Percentiles rank a stretch among this genome's conserved stretches.
Evolutionary conservation across 2,329 filamentous ascomycete genomes (phyloP).

Genomic region (Phoma sp.): DNA sequence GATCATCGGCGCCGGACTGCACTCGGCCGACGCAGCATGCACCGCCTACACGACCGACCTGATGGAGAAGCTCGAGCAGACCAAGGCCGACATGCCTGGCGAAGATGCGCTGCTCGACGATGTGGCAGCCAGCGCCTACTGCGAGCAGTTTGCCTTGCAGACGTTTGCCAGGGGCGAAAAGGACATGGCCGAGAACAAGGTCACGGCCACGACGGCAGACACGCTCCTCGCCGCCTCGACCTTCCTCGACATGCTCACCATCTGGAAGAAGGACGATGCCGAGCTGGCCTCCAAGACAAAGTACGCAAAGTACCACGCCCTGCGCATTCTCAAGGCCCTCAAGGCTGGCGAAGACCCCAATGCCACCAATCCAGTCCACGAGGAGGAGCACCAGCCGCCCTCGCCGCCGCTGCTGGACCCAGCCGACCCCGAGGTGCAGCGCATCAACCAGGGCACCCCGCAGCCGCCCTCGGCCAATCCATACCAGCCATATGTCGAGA

Average conservation of each 20-base stretch:
- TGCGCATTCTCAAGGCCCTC: constrained; percentile 87
- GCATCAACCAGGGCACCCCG: constrained; percentile 51
- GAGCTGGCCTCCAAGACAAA: constrained; percentile 88
- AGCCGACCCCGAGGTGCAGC: constrained; percentile 69
- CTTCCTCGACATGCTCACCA: constrained; percentile 85
- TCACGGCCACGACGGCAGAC: constrained; percentile 86
- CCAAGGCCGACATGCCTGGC: constrained; percentile 73
- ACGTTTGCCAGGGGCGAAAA: constrained; percentile 85
- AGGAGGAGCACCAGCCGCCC: constrained; percentile 47
- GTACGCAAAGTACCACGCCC: constrained; percentile 94
- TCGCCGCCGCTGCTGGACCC: constrained; percentile 61
- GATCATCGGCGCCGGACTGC: constrained; percentile 81
- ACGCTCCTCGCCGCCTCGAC: constrained; percentile 92
- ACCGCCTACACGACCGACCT: constrained; percentile 79
- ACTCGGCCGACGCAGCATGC: constrained; percentile 78
- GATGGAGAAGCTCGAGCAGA: constrained; percentile 90
- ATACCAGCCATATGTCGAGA: constrained; percentile 64
- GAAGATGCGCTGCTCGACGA: constrained; percentile 90
- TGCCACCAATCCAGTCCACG: constrained; percentile 78
- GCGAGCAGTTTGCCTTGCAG: constrained; percentile 91
- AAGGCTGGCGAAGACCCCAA: constrained; percentile 93
- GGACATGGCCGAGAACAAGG: constrained; percentile 80
- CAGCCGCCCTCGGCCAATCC: constrained; percentile 26
- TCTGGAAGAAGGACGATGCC: constrained; percentile 76
- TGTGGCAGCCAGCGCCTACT: constrained; percentile 83